These are phyloP conservation scores for Fomitopsis serialis DNA, from an alignment of 768 basidiomycete species.

Conservation along the genomic window DNA sequence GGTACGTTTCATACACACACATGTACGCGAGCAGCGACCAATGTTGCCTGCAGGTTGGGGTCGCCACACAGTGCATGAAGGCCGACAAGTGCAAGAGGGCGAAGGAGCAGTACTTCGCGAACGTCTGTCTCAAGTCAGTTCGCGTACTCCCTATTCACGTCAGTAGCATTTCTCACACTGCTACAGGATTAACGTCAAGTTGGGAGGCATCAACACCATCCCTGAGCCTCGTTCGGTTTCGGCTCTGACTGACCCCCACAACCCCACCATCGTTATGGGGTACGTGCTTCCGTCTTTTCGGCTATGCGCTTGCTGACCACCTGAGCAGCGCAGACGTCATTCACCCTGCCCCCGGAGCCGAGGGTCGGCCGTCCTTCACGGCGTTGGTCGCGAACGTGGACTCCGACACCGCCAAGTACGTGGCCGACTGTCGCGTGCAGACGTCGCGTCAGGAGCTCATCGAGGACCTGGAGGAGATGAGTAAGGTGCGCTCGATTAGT, in stretches of 20 bases:
- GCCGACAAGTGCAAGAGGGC: slow-evolving; percentile 58
- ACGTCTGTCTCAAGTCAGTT: slow-evolving; percentile 71
- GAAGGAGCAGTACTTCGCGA: slow-evolving; percentile 75
- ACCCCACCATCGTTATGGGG: slow-evolving; percentile 80
- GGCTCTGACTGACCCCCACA: slow-evolving; percentile 59
- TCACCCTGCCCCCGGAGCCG: slow-evolving; percentile 75
- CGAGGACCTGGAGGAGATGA: slow-evolving; percentile 62
- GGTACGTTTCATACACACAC: slow-evolving; percentile 20
- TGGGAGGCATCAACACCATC: slow-evolving; percentile 78
- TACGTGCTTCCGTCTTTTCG: slow-evolving; percentile 6
- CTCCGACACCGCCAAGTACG: slow-evolving; percentile 67
- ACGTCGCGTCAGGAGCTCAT: slow-evolving; percentile 72
- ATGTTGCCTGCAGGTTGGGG: slow-evolving; percentile 44
- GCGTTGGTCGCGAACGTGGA: slow-evolving; percentile 80
- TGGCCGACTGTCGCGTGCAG: slow-evolving; percentile 58
- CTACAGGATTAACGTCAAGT: slow-evolving; percentile 75
- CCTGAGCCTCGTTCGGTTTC: slow-evolving; percentile 65
- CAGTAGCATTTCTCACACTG: no score
- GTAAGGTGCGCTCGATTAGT: slow-evolving; percentile 33
- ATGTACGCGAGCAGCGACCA: not conserved
- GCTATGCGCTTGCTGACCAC: not conserved
- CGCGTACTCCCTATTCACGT: no score
- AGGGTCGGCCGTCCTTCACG: slow-evolving; percentile 78
- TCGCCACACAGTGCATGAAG: slow-evolving; percentile 78
- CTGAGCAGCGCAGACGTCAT: slow-evolving; percentile 64